Percentiles rank a stretch among this genome's conserved stretches.
Conservation (phyloP, 1,284 basidiomycete genomes). For the Hortiboletus rubellus region DNA sequence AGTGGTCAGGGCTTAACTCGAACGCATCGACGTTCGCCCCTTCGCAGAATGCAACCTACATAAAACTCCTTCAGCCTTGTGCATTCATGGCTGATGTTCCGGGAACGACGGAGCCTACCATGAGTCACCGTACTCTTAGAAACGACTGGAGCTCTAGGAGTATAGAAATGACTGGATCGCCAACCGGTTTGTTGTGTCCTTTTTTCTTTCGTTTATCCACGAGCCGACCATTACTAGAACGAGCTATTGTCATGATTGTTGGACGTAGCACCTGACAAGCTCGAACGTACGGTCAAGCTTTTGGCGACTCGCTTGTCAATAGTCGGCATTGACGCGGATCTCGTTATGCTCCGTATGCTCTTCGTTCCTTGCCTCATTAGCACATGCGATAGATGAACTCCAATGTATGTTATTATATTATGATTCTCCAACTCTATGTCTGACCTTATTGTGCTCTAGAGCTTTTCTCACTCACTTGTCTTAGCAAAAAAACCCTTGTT, state of each 20-base stretch:
- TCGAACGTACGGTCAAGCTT: constrained; percentile 11
- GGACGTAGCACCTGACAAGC: constrained; percentile 28
- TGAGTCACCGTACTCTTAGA: constrained; percentile 19
- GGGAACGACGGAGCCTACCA: too few species aligned
- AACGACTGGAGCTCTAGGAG: constrained; percentile 31
- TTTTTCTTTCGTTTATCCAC: constrained; percentile 1
- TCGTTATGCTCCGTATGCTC: background rate
- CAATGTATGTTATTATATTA: background rate
- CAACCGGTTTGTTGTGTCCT: constrained; percentile 34
- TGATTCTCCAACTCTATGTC: background rate
- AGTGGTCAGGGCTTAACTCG: too few species aligned
- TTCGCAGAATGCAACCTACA: too few species aligned
- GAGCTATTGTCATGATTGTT: constrained; percentile 31
- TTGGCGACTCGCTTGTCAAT: constrained; percentile 31
- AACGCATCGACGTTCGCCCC: too few species aligned
- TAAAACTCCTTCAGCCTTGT: too few species aligned
- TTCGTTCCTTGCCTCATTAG: background rate
- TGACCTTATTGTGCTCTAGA: background rate
- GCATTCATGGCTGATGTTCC: too few species aligned
- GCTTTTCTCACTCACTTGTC: constrained; percentile 38
- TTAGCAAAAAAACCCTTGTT: too few species aligned
- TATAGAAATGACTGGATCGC: constrained; percentile 38
- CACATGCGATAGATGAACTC: constrained; percentile 9
- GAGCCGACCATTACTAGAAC: constrained; percentile 8
- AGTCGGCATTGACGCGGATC: constrained; percentile 34